A percentile compares a stretch with the other conserved stretches of the same genome.
phyloP scores from a whole-genome alignment of 1,139 yeast species.

The Yamadazyma aaseri region DNA sequence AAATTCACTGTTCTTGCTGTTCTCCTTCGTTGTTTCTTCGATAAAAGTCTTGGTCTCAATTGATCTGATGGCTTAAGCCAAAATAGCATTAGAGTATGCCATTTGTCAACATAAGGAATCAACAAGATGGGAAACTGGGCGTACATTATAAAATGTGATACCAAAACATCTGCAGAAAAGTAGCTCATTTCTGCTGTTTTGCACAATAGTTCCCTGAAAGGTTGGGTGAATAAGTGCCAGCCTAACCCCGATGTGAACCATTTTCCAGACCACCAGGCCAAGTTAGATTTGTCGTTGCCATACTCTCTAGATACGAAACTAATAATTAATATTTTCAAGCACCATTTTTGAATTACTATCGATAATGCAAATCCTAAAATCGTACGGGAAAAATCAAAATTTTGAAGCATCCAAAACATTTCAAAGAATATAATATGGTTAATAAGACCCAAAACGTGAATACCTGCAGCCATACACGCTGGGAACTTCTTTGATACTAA shows the following conservation, averaged over 20 bases:
- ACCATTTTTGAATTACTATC: constrained; percentile 40
- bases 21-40: constrained; percentile 31
- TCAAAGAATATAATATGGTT: constrained; percentile 48
- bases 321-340: constrained; percentile 40
- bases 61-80: constrained; percentile 73
- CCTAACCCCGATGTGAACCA: constrained; percentile 59
- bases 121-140: constrained; percentile 52
- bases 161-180: constrained; percentile 51
- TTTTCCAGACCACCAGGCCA: constrained; percentile 70
- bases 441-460: constrained; percentile 42
- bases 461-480: constrained; percentile 41
- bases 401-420: constrained; percentile 50
- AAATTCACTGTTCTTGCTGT: constrained; percentile 33
- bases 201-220: constrained; percentile 53
- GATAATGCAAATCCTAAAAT: constrained; percentile 47
- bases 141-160: constrained; percentile 52
- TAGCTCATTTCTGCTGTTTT: constrained; percentile 54
- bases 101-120: constrained; percentile 60
- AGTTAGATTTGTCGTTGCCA: constrained; percentile 47
- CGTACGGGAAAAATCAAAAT: constrained; percentile 50
- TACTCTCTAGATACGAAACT: constrained; percentile 49
- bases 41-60: constrained; percentile 38
- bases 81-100: constrained; percentile 78
- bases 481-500: constrained; percentile 39
- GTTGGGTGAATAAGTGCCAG: constrained; percentile 50